Conservation (phyloP, 2,329 filamentous ascomycete species). For the Venturia pyrina region DNA sequence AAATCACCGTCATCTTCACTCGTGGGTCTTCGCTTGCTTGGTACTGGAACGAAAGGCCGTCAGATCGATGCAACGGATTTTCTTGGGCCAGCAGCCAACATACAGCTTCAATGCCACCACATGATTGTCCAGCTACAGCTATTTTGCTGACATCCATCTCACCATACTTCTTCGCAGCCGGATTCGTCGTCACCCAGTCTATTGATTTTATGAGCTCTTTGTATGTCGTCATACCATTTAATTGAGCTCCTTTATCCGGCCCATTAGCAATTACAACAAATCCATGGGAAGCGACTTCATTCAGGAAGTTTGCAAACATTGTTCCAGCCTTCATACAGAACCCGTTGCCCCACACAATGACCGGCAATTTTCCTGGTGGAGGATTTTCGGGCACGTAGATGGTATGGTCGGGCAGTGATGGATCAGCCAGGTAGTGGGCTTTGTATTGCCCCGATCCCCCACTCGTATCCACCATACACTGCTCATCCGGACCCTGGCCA, state of each 20-base stretch:
- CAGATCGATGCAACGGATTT: not conserved
- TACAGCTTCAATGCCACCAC: conserved; percentile 12
- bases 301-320: conserved; percentile 11
- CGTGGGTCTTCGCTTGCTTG: conserved; percentile 1
- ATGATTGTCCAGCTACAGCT: conserved; percentile 12
- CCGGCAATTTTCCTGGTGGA: conserved; percentile 7
- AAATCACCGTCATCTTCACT: conserved; percentile 9
- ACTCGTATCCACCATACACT: conserved; percentile 8
- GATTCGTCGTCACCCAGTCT: conserved; percentile 5
- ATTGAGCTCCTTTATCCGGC: not conserved
- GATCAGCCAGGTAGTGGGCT: not conserved
- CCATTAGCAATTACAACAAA: conserved; percentile 11
- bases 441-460: conserved; percentile 6
- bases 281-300: conserved; percentile 12
- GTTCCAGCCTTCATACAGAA: conserved; percentile 12
- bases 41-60: not conserved
- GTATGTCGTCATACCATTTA: conserved; percentile 1
- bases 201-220: conserved; percentile 8
- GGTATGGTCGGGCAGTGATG: conserved; percentile 7
- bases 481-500: conserved; percentile 1
- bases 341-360: conserved; percentile 11
- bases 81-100: not conserved
- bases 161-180: conserved; percentile 9
- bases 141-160: conserved; percentile 9
- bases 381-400: conserved; percentile 11